A percentile compares a stretch with the other conserved stretches of the same genome.
phyloP scores from a whole-genome alignment of 225 moss, liverwort and hornwort genomes.

The Polytrichum formosum region DNA sequence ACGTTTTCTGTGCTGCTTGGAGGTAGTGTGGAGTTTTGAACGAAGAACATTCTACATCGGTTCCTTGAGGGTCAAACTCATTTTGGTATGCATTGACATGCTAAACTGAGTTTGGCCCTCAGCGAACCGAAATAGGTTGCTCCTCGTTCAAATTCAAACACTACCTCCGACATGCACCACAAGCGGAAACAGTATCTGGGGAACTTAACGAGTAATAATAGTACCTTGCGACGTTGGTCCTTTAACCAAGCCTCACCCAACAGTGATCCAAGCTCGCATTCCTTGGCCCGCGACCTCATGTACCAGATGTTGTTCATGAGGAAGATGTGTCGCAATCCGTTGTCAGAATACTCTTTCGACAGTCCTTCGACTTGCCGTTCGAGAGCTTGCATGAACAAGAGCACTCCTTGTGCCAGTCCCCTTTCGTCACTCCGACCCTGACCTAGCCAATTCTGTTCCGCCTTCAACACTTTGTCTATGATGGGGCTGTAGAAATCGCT shows the following conservation, averaged over 20 bases:
- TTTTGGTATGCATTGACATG: too few species aligned
- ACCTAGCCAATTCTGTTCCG: slow-evolving; percentile 67
- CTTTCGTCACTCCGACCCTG: slow-evolving; percentile 41
- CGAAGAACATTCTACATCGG: too few species aligned
- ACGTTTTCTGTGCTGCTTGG: too few species aligned
- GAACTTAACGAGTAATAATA: not conserved
- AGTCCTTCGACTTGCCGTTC: slow-evolving; percentile 65
- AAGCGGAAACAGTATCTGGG: too few species aligned
- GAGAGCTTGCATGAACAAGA: slow-evolving; percentile 66
- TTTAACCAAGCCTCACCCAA: slow-evolving; percentile 77
- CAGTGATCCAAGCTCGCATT: slow-evolving; percentile 58
- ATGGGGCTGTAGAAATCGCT: slow-evolving; percentile 72
- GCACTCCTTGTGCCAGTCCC: slow-evolving; percentile 60
- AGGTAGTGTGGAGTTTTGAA: too few species aligned
- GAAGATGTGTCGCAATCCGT: slow-evolving; percentile 63
- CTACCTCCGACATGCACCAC: too few species aligned
- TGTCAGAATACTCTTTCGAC: slow-evolving; percentile 62
- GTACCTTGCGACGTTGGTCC: slow-evolving; percentile 62
- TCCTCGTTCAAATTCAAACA: too few species aligned
- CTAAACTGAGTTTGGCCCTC: too few species aligned
- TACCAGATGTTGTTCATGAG: slow-evolving; percentile 90
- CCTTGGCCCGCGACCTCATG: slow-evolving; percentile 72
- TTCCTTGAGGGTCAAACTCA: too few species aligned
- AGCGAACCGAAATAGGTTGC: too few species aligned
- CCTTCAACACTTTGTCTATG: slow-evolving; percentile 80